Base-by-base conservation (phyloP, 768 basidiomycete species). In the Suillus ampliporus region DNA sequence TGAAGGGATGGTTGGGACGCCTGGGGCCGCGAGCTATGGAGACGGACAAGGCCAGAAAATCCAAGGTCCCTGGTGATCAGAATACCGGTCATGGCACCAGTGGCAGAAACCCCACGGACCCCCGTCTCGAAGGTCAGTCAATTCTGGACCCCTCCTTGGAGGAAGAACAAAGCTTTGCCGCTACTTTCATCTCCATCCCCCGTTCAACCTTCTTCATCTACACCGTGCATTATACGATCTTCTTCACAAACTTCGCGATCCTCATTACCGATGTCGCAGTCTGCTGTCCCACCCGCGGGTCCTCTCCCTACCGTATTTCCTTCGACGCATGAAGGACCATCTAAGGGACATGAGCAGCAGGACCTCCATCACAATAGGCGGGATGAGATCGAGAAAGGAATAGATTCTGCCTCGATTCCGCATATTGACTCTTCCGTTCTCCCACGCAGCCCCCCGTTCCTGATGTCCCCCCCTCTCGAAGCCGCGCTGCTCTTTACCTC, bases 401-500 rank as follows among this genome's bases (percentile, higher is more conserved):
- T 28, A 35, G 8, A 26, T 5, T 9, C 9, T 31, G 37, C 62
- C 40, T 69, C 63, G 19, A 63, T 62, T 52, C 58, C 69, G 26
- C 72, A 75, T 40, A 56, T 66, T 28, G 79, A 80, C 52, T 74
- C 75, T 11, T 77, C 76, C 4, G 66, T 83, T 23, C 78, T 90
- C 4, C 86, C 86, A 0, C 77, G 77, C 28, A 87, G 86, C 64
- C 89, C 89, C 0, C 79, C 86, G 2, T 79, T 80, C 62, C 72
- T 90, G 40, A 84, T 78, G 72, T 88, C 84, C 13, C 84, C 85
- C 1, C 81, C 84, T 1, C 77, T 90, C 60, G 83, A 87, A 60
- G 82, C 78, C 31, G 78, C 80, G 31, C 77, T 90, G 34, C 86
- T 84, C 67, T 89, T 90, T 65, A 80, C 81, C 1, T 71, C 59